These are phyloP conservation scores for Taphrina sp. DNA, from an alignment of 1,139 yeast genomes.

Conservation along the genomic window DNA sequence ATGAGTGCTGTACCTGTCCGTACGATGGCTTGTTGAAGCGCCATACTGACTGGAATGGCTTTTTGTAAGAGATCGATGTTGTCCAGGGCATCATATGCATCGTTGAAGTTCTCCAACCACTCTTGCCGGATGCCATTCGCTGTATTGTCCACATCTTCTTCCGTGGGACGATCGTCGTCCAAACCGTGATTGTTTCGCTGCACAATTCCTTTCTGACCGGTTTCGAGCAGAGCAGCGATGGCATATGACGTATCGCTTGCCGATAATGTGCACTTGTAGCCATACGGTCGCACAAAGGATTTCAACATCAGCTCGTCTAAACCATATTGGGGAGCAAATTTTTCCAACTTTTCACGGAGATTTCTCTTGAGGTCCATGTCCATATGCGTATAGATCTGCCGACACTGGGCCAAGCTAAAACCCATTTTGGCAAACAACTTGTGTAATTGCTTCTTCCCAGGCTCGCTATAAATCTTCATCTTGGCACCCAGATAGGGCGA, in stretches of 20 bases:
- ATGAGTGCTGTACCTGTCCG: constrained; percentile 83
- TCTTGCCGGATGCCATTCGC: constrained; percentile 52
- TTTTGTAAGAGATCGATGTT: constrained; percentile 60
- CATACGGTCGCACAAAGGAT: constrained; percentile 82
- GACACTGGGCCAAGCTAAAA: constrained; percentile 79
- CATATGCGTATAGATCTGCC: constrained; percentile 90
- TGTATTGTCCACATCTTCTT: constrained; percentile 37
- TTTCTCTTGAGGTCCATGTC: constrained; percentile 75
- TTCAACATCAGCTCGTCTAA: constrained; percentile 78
- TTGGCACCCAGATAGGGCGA: constrained; percentile 88
- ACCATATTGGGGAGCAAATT: constrained; percentile 72
- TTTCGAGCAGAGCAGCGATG: constrained; percentile 75
- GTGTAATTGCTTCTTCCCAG: constrained; percentile 80
- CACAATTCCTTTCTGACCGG: constrained; percentile 39
- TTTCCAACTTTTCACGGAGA: constrained; percentile 64
- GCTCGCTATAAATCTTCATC: constrained; percentile 84
- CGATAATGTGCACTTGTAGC: constrained; percentile 79
- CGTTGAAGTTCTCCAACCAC: constrained; percentile 92
- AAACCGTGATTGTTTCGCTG: constrained; percentile 31
- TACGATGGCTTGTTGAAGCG: constrained; percentile 79
- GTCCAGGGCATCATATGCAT: constrained; percentile 88
- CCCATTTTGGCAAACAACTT: constrained; percentile 97
- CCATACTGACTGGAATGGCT: constrained; percentile 78
- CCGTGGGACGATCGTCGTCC: constrained; percentile 33
- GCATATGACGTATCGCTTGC: constrained; percentile 95